Evolutionary conservation across 139 green algal genomes (phyloP).

Genomic region (Dunaliella primolecta): DNA sequence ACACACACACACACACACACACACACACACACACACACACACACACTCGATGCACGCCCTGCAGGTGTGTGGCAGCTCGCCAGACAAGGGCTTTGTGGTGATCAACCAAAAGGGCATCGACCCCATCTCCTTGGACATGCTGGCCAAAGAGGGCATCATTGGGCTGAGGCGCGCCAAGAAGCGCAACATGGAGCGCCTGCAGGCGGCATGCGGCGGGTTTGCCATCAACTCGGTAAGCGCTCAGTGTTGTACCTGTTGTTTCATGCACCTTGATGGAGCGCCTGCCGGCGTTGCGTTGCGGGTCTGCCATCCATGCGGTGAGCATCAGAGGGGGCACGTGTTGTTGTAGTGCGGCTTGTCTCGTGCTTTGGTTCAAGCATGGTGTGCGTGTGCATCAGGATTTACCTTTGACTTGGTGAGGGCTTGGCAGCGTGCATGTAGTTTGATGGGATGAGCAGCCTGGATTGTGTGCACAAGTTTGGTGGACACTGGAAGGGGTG

Average conservation of each 20-base stretch:
- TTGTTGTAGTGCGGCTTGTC: too few species aligned
- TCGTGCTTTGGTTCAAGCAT: too few species aligned
- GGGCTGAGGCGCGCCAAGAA: slow-evolving; percentile 89
- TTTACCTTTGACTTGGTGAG: too few species aligned
- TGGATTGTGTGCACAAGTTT: too few species aligned
- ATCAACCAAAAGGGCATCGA: slow-evolving; percentile 99
- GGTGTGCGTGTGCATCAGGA: too few species aligned
- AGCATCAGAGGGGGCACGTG: too few species aligned
- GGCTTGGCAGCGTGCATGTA: too few species aligned
- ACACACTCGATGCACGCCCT: too few species aligned
- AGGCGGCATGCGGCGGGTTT: slow-evolving; percentile 87
- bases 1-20: background rate
- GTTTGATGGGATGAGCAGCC: too few species aligned
- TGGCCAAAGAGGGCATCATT: slow-evolving; percentile 93
- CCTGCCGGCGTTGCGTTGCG: too few species aligned
- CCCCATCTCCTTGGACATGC: slow-evolving; percentile 92
- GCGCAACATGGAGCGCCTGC: slow-evolving; percentile 97
- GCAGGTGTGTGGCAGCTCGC: slow-evolving; percentile 80
- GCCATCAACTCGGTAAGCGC: slow-evolving; percentile 60
- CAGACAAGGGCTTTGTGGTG: slow-evolving; percentile 88
- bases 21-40: background rate
- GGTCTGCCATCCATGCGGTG: slow-evolving; percentile 47
- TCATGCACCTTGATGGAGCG: too few species aligned
- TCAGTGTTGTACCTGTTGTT: background rate
- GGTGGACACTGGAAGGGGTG: too few species aligned